Conservation (phyloP, 805 yeast species). For the Kodamaea leandrae region DNA sequence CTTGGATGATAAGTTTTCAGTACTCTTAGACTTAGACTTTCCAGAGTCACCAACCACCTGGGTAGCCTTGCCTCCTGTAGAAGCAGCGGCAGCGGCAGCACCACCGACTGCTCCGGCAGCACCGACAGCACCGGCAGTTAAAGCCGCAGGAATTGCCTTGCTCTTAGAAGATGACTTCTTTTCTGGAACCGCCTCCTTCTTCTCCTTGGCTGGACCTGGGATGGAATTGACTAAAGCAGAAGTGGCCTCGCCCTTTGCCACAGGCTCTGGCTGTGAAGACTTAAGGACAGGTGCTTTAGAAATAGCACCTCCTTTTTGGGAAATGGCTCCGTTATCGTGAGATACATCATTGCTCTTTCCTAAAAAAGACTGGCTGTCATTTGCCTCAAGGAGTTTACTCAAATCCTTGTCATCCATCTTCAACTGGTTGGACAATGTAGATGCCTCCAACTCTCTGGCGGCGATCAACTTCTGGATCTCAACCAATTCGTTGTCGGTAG, state of each 20-base stretch:
- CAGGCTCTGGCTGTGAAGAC: not conserved
- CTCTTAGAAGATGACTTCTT: conserved; percentile 6
- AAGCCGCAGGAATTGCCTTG: not conserved
- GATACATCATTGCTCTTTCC: conserved; percentile 26
- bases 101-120: conserved; percentile 26
- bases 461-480: conserved; percentile 30
- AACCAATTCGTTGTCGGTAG: conserved; percentile 20
- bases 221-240: conserved; percentile 3
- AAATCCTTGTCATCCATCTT: conserved; percentile 32
- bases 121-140: conserved; percentile 5
- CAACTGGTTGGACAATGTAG: conserved; percentile 30
- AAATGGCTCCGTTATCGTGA: conserved; percentile 19
- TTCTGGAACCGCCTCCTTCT: conserved; percentile 11
- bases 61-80: conserved; percentile 16
- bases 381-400: conserved; percentile 10
- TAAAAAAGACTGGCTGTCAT: conserved; percentile 22
- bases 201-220: conserved; percentile 2
- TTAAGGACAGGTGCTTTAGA: not conserved
- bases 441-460: conserved; percentile 33
- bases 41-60: conserved; percentile 13
- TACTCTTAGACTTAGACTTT: conserved; percentile 16
- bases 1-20: conserved; percentile 4
- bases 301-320: conserved; percentile 1
- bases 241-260: not conserved
- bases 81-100: conserved; percentile 29